These are phyloP conservation scores for Mediolabrus comicus DNA, from an alignment of 108 stramenopile species.

Conservation along the genomic window DNA sequence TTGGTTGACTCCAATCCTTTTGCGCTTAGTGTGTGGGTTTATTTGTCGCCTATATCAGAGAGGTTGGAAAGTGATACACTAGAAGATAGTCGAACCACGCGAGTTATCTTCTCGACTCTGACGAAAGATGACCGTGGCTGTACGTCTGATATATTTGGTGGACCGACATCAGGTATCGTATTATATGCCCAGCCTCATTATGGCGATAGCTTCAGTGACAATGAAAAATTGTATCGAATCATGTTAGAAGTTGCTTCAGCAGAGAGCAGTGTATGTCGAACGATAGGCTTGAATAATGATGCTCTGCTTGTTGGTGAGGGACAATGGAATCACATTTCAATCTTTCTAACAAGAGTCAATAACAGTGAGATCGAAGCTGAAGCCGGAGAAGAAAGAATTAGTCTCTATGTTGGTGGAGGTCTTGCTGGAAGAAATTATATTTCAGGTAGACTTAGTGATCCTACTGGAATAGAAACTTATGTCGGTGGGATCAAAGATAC, in stretches of 20 bases:
- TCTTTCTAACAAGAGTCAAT: constrained; percentile 12
- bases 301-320: constrained; percentile 16
- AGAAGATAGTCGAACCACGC: constrained; percentile 4
- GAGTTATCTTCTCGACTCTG: constrained; percentile 32
- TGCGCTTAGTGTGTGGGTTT: constrained; percentile 34
- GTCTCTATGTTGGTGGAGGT: constrained; percentile 30
- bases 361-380: background rate
- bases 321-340: constrained; percentile 29
- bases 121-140: constrained; percentile 13
- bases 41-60: constrained; percentile 7
- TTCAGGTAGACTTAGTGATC: constrained; percentile 2
- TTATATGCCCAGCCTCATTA: constrained; percentile 36
- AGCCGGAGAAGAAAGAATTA: constrained; percentile 25
- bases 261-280: constrained; percentile 13
- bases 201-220: background rate
- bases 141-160: constrained; percentile 21
- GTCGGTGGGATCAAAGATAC: constrained; percentile 15
- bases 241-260: constrained; percentile 17
- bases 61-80: background rate
- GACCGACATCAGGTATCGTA: constrained; percentile 16
- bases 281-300: constrained; percentile 6
- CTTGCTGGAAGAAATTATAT: constrained; percentile 21
- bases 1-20: constrained; percentile 27
- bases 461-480: background rate
- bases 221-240: constrained; percentile 9